Evolutionary conservation across 352 stramenopile species (phyloP), one percentile per base, ranked within the genome.

Genomic region (Phytophthora gonapodyides): DNA sequence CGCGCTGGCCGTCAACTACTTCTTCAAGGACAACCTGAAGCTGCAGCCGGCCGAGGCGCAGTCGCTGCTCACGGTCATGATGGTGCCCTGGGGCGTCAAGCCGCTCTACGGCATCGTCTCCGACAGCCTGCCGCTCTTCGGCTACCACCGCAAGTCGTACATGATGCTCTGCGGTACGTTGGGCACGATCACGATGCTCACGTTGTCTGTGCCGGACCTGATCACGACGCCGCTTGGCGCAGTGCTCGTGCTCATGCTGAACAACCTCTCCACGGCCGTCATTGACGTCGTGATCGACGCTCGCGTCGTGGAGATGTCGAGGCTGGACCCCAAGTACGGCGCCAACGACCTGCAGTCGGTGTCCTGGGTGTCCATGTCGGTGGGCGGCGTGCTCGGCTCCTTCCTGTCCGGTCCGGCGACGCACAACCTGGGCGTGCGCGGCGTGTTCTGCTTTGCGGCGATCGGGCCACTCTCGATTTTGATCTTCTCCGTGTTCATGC

Each of bases 241-340:
- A 0, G 67, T 91, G 7, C 58, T 84, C 8, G 75, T 88, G 50
- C 61, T 93, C 13, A 83, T 94, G 24, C 44, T 98, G 10, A 89
- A 87, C 31, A 97, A 82, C 55, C 76, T 95, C 33, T 92, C 89
- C 13, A 90, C 97, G 27, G 93, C 96, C 10, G 82, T 98, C 33
- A 97, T 93, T 41, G 97, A 99, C 73, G 97, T 99, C 5, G 94
- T 99, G 5, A 98, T 97, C 35, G 97, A 99, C 80, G 95, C 94
- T 13, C 88, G 97, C 55, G 95, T 99, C 3, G 96, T 99, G 8
- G 91, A 98, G 71, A 97, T 97, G 77, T 96, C 90, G 54, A 75
- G 91, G 16, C 62, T 93, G 13, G 84, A 93, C 43, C 82, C 84
- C 7, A 91, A 88, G 48, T 80, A 92, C 52, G 84, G 96, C 13